Evolutionary conservation across 1,139 yeast species (phyloP), one percentile per base, ranked within the genome.

Genomic region (Candida sanyaensis): DNA sequence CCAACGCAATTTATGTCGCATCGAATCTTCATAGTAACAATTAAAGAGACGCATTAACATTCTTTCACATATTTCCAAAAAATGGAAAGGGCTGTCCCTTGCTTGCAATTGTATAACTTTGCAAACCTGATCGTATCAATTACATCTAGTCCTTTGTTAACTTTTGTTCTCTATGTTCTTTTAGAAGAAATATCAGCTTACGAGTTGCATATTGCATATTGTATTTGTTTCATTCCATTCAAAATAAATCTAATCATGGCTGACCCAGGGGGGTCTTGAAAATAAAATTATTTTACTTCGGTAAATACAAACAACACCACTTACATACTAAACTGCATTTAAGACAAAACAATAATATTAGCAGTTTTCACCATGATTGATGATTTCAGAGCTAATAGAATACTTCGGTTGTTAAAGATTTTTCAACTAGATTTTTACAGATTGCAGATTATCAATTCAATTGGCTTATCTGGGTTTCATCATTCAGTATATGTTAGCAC

Each of bases 401-500:
- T 81, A 13, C 57, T 78, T 38, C 82, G 86, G 84, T 62, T 80
- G 30, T 63, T 83, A 23, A 86, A 81, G 50, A 75, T 79, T 44
- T 64, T 83, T 13, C 69, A 72, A 28, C 60, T 83, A 12, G 77
- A 77, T 45, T n/a, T 71, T 65, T 48, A 73, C 66, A 28, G 78
- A 78, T 57, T 82, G 83, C 9, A 63, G 68, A 37, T 61, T 60
- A 36, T 60, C 64, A 48, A 44, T 69, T 23, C 60, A 63, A 46
- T 61, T 79, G 36, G 76, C 75, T 5, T 84, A 80, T 56, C 69
- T 75, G 45, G 84, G 84, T 0, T 64, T 65, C 41, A 79, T 80
- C 11, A 65, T 77, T 43, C 78, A 70, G 51, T 77, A 75, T 55
- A 53, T 80, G 37, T 53, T 78, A 37, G 56, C 63, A 24, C 56